Conservation (phyloP, 129 eudicot genomes). For the Logfia minima region DNA sequence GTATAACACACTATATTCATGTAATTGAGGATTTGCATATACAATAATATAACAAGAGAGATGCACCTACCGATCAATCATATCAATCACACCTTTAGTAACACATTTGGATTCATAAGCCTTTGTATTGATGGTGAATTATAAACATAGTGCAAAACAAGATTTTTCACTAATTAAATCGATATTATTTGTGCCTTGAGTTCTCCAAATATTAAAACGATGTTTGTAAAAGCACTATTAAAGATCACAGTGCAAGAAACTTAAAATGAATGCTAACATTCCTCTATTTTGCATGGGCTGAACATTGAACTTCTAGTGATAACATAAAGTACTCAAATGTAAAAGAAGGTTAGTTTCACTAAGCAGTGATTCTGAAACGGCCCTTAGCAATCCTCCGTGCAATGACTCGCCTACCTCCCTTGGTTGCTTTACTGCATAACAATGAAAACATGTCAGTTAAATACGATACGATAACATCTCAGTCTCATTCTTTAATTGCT, state of each 20-base stretch:
- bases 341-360: background rate
- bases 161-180: background rate
- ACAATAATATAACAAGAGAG: background rate
- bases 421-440: conserved; percentile 28
- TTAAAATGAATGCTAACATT: background rate
- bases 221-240: background rate
- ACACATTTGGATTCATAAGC: background rate
- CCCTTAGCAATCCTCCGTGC: conserved; percentile 81
- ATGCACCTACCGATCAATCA: background rate
- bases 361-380: conserved; percentile 67
- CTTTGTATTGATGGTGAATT: background rate
- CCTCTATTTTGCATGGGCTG: background rate
- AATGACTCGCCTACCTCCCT: conserved; percentile 75
- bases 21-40: background rate
- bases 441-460: background rate
- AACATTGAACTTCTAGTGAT: background rate
- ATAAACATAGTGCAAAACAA: conserved; percentile 8
- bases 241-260: background rate
- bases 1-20: background rate
- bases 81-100: background rate
- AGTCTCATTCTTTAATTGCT: background rate
- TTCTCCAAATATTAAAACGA: background rate
- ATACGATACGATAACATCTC: background rate
- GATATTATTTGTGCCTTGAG: background rate
- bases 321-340: background rate